These are phyloP conservation scores for Phytophthora ramorum DNA, from an alignment of 352 stramenopile species.

Conservation along the genomic window DNA sequence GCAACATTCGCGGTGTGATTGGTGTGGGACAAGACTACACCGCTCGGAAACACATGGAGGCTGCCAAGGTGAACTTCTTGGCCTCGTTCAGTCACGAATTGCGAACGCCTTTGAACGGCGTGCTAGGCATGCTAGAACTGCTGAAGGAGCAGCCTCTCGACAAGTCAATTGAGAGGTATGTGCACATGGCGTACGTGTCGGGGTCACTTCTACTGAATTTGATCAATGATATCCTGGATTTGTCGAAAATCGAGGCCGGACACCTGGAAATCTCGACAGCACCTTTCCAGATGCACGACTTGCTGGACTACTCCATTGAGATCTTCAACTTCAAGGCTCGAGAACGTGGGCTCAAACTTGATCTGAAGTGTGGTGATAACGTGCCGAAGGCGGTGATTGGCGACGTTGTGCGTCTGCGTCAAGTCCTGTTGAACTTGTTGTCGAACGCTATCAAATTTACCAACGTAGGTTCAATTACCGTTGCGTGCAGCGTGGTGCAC, in stretches of 20 bases:
- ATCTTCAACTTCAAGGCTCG: constrained; percentile 90
- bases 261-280: constrained; percentile 90
- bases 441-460: constrained; percentile 82
- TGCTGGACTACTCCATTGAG: constrained; percentile 89
- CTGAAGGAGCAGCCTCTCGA: constrained; percentile 82
- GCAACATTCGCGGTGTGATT: constrained; percentile 93
- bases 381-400: constrained; percentile 75
- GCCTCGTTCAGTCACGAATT: constrained; percentile 88
- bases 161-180: constrained; percentile 69
- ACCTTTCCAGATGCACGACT: constrained; percentile 82
- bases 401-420: constrained; percentile 76
- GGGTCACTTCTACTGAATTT: constrained; percentile 90
- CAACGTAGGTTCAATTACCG: constrained; percentile 79
- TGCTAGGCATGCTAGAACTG: constrained; percentile 85
- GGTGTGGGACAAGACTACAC: constrained; percentile 94
- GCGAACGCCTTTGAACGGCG: constrained; percentile 81
- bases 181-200: constrained; percentile 89
- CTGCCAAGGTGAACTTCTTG: constrained; percentile 86
- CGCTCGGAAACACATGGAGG: constrained; percentile 86
- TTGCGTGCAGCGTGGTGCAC: constrained; percentile 75
- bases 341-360: constrained; percentile 86
- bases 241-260: constrained; percentile 94
- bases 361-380: constrained; percentile 59
- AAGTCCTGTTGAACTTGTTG: constrained; percentile 67
- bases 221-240: constrained; percentile 93